Percentiles rank a stretch among this genome's conserved stretches.
phyloP scores from a whole-genome alignment of 257 asterid genomes.

The Solanum peruvianum region DNA sequence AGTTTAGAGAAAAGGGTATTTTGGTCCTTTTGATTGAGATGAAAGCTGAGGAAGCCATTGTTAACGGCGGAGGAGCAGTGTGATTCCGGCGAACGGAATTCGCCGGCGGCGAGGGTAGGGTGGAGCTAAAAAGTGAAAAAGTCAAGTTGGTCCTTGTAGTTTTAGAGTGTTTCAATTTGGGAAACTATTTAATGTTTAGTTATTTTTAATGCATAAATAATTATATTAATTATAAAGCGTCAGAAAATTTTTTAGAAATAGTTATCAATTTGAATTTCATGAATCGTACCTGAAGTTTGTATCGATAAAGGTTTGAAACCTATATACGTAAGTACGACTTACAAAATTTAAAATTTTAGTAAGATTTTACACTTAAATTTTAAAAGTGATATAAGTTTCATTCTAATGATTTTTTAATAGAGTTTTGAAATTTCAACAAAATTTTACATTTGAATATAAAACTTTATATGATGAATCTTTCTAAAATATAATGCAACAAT shows the following conservation, averaged over 20 bases:
- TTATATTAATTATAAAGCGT: too few relatives aligned
- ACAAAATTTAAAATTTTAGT: too few relatives aligned
- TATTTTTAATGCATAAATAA: neutral
- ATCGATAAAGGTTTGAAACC: neutral
- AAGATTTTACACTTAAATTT: too few relatives aligned
- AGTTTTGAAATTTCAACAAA: neutral
- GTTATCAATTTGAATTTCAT: neutral
- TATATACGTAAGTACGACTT: too few relatives aligned
- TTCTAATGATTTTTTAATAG: neutral
- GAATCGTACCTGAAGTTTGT: neutral
- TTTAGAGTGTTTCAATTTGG: neutral
- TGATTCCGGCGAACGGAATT: neutral
- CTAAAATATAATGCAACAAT: neutral
- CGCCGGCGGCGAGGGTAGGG: neutral
- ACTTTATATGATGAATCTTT: neutral
- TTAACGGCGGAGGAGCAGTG: neutral
- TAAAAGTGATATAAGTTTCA: neutral
- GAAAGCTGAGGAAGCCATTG: constrained; percentile 11
- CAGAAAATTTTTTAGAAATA: accelerated
- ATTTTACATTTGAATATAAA: neutral
- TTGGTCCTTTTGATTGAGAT: constrained; percentile 8
- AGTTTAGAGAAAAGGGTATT: constrained; percentile 2
- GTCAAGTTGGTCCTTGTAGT: neutral
- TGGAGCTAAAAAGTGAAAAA: neutral
- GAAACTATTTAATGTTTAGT: neutral